A percentile compares a stretch with the other conserved stretches of the same genome.
phyloP scores from a whole-genome alignment of 331 rosid genomes.

The Stylosanthes scabra region DNA sequence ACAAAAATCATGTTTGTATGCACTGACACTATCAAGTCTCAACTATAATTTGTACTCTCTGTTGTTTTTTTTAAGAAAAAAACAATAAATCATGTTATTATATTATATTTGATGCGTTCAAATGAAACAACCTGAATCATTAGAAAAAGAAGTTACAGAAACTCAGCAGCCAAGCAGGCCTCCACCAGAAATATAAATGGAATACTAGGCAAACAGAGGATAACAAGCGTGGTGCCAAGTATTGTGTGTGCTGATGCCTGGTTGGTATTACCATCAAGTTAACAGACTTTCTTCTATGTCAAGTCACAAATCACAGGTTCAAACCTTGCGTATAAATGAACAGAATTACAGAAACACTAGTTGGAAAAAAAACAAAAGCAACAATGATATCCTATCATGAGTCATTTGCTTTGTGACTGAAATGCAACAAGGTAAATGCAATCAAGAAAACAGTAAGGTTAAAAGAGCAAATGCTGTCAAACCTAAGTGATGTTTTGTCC shows the following conservation, averaged over 20 bases:
- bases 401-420: not conserved
- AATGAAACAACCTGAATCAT: too few species aligned
- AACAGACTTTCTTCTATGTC: constrained; percentile 1
- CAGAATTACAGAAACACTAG: not conserved
- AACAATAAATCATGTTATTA: not conserved
- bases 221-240: constrained; percentile 11
- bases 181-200: constrained; percentile 7
- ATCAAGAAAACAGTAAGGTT: constrained; percentile 19
- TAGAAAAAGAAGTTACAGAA: not conserved
- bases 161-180: constrained; percentile 1
- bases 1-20: not conserved
- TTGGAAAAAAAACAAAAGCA: constrained; percentile 9
- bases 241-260: constrained; percentile 11
- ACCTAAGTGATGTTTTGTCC: constrained; percentile 91
- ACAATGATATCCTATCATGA: not conserved
- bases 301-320: constrained; percentile 21
- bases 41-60: too few species aligned
- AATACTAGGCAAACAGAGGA: not conserved
- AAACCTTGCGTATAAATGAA: not conserved
- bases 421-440: constrained; percentile 22
- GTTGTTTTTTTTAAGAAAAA: too few species aligned
- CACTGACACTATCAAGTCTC: not conserved
- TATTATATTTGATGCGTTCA: not conserved
- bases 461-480: constrained; percentile 29
- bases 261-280: not conserved